Base-by-base conservation (phyloP, 176 grass and related monocot genomes). In the Zoysia pacifica region DNA sequence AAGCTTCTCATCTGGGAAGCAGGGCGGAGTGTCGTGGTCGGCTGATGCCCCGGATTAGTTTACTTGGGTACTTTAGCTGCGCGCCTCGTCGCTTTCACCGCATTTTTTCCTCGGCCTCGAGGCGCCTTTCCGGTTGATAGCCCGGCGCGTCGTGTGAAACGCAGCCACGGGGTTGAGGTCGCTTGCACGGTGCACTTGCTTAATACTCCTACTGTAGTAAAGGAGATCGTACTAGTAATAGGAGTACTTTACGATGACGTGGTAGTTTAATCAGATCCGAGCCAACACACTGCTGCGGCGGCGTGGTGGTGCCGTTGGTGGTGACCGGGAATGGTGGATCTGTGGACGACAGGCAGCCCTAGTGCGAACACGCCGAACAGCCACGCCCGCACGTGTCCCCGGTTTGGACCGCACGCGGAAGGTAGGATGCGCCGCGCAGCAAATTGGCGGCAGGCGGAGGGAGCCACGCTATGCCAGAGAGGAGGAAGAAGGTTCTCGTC, bases 21-120 rank as follows among this genome's bases (percentile, higher is more conserved):
- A 19, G 67, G 15, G 51, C 8, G 47, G 5, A 53, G 48, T 70
- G 72, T 47, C 44, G 65, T 53, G 69, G 52, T 68, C 78, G 70
- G 82, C 54, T 14, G 64, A 9, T 7, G 56, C 73, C 9, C 72
- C 35, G 43, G 51, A 12, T 37, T 18, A 46, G 14, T 52, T 75
- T 77, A 64, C 19, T 38, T 76, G 62, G 48, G 2, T 38, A 2
- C 2, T 7, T 10, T 44, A 28, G 6, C 58, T 16, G 35, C 53
- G 10, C 38, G n/a, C 68, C 46, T 20, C 51, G 53, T 58, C 40
- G 4, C 49, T 41, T 83, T 68, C 62, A 48, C 62, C 0, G 36
- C 11, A 1, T 40, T 48, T 69, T 62, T 28, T n/a, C n/a, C 2
- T 1, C 58, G 45, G 45, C 5, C 1, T 2, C 3, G 2, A 28